Evolutionary conservation across 2,329 filamentous ascomycete genomes (phyloP).

Genomic region (Chrysoporthe puriensis): DNA sequence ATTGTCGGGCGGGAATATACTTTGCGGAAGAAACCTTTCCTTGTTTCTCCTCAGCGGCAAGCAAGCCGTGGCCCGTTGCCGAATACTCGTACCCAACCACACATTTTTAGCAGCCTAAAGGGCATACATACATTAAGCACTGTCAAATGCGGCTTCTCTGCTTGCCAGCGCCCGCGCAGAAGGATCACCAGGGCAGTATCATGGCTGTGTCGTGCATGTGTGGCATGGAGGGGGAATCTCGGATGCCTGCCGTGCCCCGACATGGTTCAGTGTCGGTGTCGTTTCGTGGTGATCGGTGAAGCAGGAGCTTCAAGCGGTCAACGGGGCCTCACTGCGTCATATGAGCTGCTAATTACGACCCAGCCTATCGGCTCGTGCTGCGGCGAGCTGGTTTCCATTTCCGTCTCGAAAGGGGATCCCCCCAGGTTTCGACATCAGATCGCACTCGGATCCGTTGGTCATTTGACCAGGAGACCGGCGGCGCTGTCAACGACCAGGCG

Average conservation of each 20-base stretch:
- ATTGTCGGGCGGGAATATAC: conserved; percentile 21
- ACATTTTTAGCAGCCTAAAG: neutral
- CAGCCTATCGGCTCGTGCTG: conserved; percentile 7
- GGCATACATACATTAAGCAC: neutral
- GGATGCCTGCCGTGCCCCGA: neutral
- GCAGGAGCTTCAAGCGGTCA: neutral
- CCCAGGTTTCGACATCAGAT: neutral
- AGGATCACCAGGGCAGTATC: neutral
- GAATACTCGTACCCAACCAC: neutral
- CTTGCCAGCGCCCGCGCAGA: neutral
- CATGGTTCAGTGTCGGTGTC: conserved; percentile 1
- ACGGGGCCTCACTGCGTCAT: neutral
- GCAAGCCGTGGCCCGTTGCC: neutral
- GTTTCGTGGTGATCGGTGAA: neutral
- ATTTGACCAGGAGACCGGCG: neutral
- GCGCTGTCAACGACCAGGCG: neutral
- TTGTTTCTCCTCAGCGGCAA: conserved; percentile 1
- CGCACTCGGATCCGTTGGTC: conserved; percentile 5
- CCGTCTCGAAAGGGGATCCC: neutral
- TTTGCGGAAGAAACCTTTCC: conserved; percentile 22
- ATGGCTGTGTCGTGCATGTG: neutral
- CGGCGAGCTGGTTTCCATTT: conserved; percentile 16
- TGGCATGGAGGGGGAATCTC: neutral
- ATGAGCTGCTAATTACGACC: neutral
- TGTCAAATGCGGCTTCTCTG: neutral